These are phyloP conservation scores for Tinospora cordifolia DNA, from an alignment of 164 flowering plant species.

Conservation along the genomic window DNA sequence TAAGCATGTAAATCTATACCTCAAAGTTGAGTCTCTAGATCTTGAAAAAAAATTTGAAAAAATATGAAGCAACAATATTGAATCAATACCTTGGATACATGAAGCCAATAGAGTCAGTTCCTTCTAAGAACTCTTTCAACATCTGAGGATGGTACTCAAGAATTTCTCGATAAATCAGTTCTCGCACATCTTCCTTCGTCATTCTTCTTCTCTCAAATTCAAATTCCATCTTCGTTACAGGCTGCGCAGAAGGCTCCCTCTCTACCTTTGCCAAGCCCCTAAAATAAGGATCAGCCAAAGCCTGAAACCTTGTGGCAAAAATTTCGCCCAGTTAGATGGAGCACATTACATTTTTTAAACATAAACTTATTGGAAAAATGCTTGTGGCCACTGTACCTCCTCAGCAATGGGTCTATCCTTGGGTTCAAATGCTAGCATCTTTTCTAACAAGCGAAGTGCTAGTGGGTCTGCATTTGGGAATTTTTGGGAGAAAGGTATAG, in stretches of 20 bases:
- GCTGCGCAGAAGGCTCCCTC: conserved; percentile 95
- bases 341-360: conserved; percentile 2
- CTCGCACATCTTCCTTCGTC: conserved; percentile 90
- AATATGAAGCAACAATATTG: neutral
- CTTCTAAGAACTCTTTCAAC: conserved; percentile 81
- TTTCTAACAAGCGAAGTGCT: conserved; percentile 81
- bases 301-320: conserved; percentile 44
- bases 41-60: neutral
- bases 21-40: neutral
- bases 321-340: conserved; percentile 21
- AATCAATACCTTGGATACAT: conserved; percentile 94
- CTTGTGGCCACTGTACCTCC: conserved; percentile 47
- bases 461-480: conserved; percentile 93
- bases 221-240: conserved; percentile 94
- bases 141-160: conserved; percentile 96
- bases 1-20: neutral
- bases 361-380: neutral
- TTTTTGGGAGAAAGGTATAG: conserved; percentile 77
- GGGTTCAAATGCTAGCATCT: conserved; percentile 94
- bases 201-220: conserved; percentile 95
- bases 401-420: conserved; percentile 93
- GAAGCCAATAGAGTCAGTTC: conserved; percentile 76
- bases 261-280: conserved; percentile 89
- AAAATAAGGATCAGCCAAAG: conserved; percentile 97
- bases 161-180: conserved; percentile 82